Conservation (phyloP, 495 filamentous ascomycete genomes). For the Podospora fimiseda region DNA sequence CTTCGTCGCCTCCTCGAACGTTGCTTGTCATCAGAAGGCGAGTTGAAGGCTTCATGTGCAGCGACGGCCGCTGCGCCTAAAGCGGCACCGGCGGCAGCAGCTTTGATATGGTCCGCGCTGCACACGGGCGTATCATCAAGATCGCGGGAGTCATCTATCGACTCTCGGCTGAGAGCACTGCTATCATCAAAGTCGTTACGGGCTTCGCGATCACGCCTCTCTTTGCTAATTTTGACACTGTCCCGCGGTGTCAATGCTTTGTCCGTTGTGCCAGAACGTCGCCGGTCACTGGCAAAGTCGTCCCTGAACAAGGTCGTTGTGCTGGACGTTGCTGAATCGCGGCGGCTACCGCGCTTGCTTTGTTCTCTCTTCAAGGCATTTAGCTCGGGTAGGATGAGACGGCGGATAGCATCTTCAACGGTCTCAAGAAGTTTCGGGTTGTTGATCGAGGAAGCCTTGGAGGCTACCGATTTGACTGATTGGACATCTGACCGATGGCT, state of each 20-base stretch:
- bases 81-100: conserved; percentile 31
- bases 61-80: conserved; percentile 29
- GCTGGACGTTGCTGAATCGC: conserved; percentile 55
- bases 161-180: conserved; percentile 37
- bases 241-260: conserved; percentile 30
- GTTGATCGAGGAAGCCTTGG: conserved; percentile 76
- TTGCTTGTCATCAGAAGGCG: conserved; percentile 42
- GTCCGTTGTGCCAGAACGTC: conserved; percentile 29
- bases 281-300: conserved; percentile 43
- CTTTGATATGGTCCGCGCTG: conserved; percentile 33
- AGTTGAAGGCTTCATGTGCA: conserved; percentile 27
- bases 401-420: conserved; percentile 90
- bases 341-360: conserved; percentile 52
- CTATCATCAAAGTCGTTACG: conserved; percentile 55
- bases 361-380: conserved; percentile 87
- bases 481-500: conserved; percentile 68
- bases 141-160: conserved; percentile 27
- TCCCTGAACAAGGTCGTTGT: conserved; percentile 55
- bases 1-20: conserved; percentile 38
- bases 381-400: conserved; percentile 86
- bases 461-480: conserved; percentile 68
- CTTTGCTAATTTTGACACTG: conserved; percentile 30
- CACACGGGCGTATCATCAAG: conserved; percentile 38
- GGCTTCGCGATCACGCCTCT: conserved; percentile 46
- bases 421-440: conserved; percentile 93